A percentile compares a stretch with the other conserved stretches of the same genome.
These are phyloP conservation scores for Fusarium pseudograminearum DNA, from an alignment of 2,329 filamentous ascomycete species.

Conservation along the genomic window DNA sequence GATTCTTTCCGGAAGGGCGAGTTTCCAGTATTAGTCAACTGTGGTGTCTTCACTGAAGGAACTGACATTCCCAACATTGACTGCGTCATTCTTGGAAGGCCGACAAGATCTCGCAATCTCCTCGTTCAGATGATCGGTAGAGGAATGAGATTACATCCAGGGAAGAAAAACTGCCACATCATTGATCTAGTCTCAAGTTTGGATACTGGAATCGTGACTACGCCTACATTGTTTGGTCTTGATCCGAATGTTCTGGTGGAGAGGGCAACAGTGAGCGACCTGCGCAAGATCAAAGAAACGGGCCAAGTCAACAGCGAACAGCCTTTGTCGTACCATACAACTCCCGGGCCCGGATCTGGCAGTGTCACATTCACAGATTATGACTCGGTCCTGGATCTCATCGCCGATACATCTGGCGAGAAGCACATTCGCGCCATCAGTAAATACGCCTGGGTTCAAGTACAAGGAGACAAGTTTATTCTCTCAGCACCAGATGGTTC, in stretches of 20 bases:
- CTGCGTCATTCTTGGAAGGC: slow-evolving; percentile 87
- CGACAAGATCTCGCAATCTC: slow-evolving; percentile 91
- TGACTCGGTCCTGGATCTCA: slow-evolving; percentile 89
- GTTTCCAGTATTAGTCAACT: slow-evolving; percentile 92
- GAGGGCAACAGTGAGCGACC: slow-evolving; percentile 70
- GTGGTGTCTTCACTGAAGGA: slow-evolving; percentile 95
- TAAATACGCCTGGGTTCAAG: slow-evolving; percentile 83
- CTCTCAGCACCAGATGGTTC: slow-evolving; percentile 75
- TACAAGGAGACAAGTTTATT: slow-evolving; percentile 77
- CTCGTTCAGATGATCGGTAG: slow-evolving; percentile 98
- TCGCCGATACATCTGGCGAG: slow-evolving; percentile 84
- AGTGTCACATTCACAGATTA: slow-evolving; percentile 89
- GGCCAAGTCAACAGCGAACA: slow-evolving; percentile 51
- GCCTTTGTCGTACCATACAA: slow-evolving; percentile 21
- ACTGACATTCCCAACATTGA: slow-evolving; percentile 98
- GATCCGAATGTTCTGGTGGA: slow-evolving; percentile 83
- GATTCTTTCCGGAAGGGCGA: slow-evolving; percentile 80
- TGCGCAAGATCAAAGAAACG: slow-evolving; percentile 66
- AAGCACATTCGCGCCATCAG: slow-evolving; percentile 82
- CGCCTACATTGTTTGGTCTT: slow-evolving; percentile 91
- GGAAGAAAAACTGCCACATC: slow-evolving; percentile 90
- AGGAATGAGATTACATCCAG: slow-evolving; percentile 84
- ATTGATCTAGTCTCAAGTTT: slow-evolving; percentile 96
- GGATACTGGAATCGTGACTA: slow-evolving; percentile 86
- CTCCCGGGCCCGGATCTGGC: slow-evolving; percentile 39